Evolutionary conservation across 2,329 filamentous ascomycete species (phyloP), one percentile per base, ranked within the genome.

Genomic region (Cladorrhinum sp.): DNA sequence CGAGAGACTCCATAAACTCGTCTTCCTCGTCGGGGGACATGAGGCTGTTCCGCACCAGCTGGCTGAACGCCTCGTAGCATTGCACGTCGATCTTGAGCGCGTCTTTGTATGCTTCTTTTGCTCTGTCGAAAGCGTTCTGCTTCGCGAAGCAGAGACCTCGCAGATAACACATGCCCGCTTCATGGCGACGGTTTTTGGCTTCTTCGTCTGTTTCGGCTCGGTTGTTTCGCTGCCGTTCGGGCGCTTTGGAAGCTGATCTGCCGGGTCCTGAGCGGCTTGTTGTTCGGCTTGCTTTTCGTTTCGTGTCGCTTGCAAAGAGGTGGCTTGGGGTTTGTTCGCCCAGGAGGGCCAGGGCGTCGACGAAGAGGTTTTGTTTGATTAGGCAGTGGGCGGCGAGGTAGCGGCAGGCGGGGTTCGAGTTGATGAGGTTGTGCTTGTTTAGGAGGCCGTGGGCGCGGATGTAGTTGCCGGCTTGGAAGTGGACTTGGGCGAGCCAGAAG

Each of bases 51-150:
- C 92, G 92, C 87, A 98, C 97, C 59, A 99, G 84, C 78, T 98
- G 93, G 69, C 97, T 93, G 72, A 99, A 98, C 0, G 95, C 95
- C 75, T 99, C 95, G 72, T 96, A 98, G 76, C 95, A 99, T 74
- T 96, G 93, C 2, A 98, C 93, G 72, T 99, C 95, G 71, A 99
- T 97, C 64, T 91, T 87, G 51, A 98, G 92, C 1, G 95, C 95
- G 70, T 96, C 92, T 78, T 97, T 98, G 82, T 98, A 99, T 77
- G 95, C 98, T 70, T 98, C 93, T 74, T 97, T 97, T 57, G 95
- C 95, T 33, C 92, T 88, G 73, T 99, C 95, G 70, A 98, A 98
- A 24, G 94, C 91, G 74, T 98, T 99, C 74, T 96, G 91, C 76
- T 96, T 96, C 6, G 95, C 93, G 73, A 92, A 97, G 80, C 96